These are phyloP conservation scores for Dysphania ambrosioides DNA, from an alignment of 148 eudicot species.

Conservation along the genomic window DNA sequence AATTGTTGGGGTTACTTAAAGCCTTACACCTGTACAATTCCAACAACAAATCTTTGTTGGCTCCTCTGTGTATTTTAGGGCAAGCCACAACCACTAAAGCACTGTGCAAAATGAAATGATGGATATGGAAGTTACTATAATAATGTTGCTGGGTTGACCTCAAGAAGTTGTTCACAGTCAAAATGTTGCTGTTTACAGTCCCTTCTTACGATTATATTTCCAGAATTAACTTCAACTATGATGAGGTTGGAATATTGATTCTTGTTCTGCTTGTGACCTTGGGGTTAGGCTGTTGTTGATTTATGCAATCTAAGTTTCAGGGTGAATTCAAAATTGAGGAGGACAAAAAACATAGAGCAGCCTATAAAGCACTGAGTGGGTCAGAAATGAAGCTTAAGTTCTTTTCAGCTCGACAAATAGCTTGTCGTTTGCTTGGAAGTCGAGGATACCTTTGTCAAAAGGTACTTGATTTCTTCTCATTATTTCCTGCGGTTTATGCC, in stretches of 20 bases:
- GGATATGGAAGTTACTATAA: too few relatives aligned
- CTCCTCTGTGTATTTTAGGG: too few relatives aligned
- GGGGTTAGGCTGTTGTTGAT: not conserved
- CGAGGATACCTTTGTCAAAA: slow-evolving; percentile 95
- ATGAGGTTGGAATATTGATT: not conserved
- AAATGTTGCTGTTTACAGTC: not conserved
- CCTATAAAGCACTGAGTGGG: slow-evolving; percentile 54
- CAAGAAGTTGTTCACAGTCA: not conserved
- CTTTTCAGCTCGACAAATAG: slow-evolving; percentile 87
- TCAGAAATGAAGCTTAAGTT: slow-evolving; percentile 80
- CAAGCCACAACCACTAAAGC: too few relatives aligned
- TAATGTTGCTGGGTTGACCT: too few relatives aligned
- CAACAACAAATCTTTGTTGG: too few relatives aligned
- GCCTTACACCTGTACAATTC: too few relatives aligned
- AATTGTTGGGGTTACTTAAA: too few relatives aligned
- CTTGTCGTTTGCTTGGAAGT: slow-evolving; percentile 96
- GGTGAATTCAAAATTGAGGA: slow-evolving; percentile 77
- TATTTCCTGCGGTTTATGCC: not conserved
- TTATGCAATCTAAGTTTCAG: slow-evolving; percentile 33
- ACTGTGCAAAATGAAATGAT: too few relatives aligned
- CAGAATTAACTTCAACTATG: not conserved
- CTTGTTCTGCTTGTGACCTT: not conserved
- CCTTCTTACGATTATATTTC: not conserved
- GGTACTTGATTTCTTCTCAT: slow-evolving; percentile 34
- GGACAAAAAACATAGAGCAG: slow-evolving; percentile 90